phyloP scores from a whole-genome alignment of 306 rosid genomes.

The Fragaria ananassa region DNA sequence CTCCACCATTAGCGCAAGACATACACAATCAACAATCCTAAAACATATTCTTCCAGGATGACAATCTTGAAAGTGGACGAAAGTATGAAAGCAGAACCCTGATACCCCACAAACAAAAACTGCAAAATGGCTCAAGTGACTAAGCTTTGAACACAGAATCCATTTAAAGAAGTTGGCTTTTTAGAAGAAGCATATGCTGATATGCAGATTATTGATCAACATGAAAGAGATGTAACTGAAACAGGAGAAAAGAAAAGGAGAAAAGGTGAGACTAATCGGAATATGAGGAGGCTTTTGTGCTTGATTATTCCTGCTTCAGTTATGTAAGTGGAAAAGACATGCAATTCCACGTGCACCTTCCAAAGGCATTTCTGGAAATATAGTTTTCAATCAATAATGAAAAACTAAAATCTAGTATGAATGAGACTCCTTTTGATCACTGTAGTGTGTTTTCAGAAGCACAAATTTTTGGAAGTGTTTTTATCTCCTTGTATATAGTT shows the following conservation, averaged over 20 bases:
- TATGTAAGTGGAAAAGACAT: slow-evolving; percentile 30
- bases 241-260: neutral
- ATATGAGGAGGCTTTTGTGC: slow-evolving; percentile 16
- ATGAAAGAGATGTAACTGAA: neutral
- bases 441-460: neutral
- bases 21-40: slow-evolving; percentile 12
- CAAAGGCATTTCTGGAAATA: neutral
- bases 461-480: neutral
- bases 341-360: slow-evolving; percentile 60
- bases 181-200: neutral
- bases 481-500: neutral
- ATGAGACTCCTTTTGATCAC: neutral
- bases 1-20: slow-evolving; percentile 50
- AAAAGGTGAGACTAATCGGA: slow-evolving; percentile 17
- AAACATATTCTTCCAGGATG: slow-evolving; percentile 15
- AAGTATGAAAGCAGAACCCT: neutral
- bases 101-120: slow-evolving; percentile 15
- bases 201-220: neutral
- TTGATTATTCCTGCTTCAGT: slow-evolving; percentile 28
- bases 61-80: slow-evolving; percentile 8
- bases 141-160: neutral
- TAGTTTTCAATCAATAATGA: neutral
- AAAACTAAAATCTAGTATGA: neutral
- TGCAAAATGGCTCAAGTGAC: neutral
- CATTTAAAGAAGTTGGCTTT: neutral